Evolutionary conservation across 495 filamentous ascomycete species (phyloP), one percentile per base, ranked within the genome.

Genomic region (Bombardia bombarda): DNA sequence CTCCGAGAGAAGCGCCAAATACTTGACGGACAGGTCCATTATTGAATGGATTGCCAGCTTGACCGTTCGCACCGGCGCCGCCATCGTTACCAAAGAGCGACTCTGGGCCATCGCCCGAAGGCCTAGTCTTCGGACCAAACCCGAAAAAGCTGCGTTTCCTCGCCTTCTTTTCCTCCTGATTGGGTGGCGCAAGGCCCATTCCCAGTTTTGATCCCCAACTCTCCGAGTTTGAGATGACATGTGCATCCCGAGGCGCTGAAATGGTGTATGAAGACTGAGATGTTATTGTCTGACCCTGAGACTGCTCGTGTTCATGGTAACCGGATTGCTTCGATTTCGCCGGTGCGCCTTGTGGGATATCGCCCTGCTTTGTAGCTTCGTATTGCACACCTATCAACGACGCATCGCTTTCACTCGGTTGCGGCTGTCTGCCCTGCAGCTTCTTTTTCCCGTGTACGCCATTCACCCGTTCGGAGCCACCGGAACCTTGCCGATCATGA

Each of bases 101-200:
- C 38, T 74, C 69, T 36, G 70, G 68, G 17, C 67, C 66, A 18
- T 73, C 70, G 37, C 60, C 62, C 4, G 71, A 73, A 9, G 61
- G 63, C 14, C 74, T 57, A 26, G 68, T 62, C 60, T 72, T 77
- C 18, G 72, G 65, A 1, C 87, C 80, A 57, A 96, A 96, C 1
- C 86, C 88, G 70, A 87, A 97, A 57, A 98, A 94, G 63, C 90
- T 90, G 31, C 92, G 82, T 61, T 96, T 96, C 59, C 87, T 84
- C 31, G 73, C 69, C 52, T 83, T 83, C 58, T 84, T 87, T 55
- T 90, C 86, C 45, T 85, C 87, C 20, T 70, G 70, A 7, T 69
- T 67, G 22, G 74, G 73, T 42, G 68, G 72, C 20, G 68, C 64
- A 12, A 52, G 51, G 9, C 50, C 60, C 55, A 61, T 58, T 33